Percentiles rank a stretch among this genome's conserved stretches.
Conservation (phyloP, 2,329 filamentous ascomycete genomes). For the Penicillium sp. region DNA sequence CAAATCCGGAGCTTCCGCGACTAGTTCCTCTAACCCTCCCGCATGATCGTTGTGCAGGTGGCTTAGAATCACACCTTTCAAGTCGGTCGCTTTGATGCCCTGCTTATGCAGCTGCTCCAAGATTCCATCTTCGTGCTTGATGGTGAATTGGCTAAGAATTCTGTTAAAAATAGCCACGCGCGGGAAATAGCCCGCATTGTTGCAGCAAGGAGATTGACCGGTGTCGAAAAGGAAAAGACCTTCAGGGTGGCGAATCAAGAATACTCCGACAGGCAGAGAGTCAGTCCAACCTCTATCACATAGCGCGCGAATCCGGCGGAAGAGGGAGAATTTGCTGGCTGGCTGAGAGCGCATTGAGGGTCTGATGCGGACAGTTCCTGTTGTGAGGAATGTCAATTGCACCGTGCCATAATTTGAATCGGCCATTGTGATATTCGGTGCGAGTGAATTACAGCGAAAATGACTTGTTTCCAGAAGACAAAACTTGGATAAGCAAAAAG, state of each 20-base stretch:
- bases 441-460: too few species aligned
- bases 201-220: slow-evolving; percentile 31
- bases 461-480: too few species aligned
- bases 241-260: slow-evolving; percentile 31
- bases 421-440: too few species aligned
- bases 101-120: slow-evolving; percentile 15
- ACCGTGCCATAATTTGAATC: neutral
- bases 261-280: slow-evolving; percentile 26
- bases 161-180: slow-evolving; percentile 15
- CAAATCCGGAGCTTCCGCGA: slow-evolving; percentile 28
- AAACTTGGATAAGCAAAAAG: too few species aligned
- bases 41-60: slow-evolving; percentile 21
- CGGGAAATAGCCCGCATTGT: slow-evolving; percentile 28
- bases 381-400: slow-evolving; percentile 18
- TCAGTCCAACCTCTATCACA: slow-evolving; percentile 15
- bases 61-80: slow-evolving; percentile 29
- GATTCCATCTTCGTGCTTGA: slow-evolving; percentile 15
- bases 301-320: slow-evolving; percentile 7
- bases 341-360: slow-evolving; percentile 21
- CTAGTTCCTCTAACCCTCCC: slow-evolving; percentile 32
- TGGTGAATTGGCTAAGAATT: slow-evolving; percentile 12
- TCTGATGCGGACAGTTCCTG: slow-evolving; percentile 22
- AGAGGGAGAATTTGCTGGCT: slow-evolving; percentile 7
- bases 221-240: slow-evolving; percentile 34
- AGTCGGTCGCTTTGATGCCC: slow-evolving; percentile 16